phyloP scores from a whole-genome alignment of 768 basidiomycete species.

The Tremella yokohamensis region DNA sequence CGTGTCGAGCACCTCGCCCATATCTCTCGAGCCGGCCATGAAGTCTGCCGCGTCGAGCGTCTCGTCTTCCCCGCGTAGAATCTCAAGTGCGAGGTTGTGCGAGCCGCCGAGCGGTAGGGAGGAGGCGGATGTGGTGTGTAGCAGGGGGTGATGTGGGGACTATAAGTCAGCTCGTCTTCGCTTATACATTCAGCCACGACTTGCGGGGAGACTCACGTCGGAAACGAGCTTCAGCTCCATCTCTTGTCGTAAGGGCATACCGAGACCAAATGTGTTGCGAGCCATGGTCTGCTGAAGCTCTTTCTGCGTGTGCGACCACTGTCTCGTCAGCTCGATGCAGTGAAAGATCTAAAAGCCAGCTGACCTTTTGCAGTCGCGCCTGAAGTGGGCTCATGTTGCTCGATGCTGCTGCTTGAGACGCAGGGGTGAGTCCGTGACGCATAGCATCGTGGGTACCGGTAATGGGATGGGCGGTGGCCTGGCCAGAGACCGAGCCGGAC shows the following conservation, averaged over 20 bases:
- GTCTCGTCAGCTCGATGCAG: conserved; percentile 11
- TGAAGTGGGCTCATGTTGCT: conserved; percentile 58
- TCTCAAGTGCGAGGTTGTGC: conserved; percentile 83
- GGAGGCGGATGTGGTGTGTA: conserved; percentile 29
- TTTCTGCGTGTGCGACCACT: conserved; percentile 96
- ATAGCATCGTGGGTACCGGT: conserved; percentile 86
- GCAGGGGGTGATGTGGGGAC: conserved; percentile 46
- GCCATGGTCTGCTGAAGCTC: conserved; percentile 78
- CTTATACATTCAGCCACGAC: no score
- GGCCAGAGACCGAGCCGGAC: conserved; percentile 4
- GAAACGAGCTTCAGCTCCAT: conserved; percentile 91
- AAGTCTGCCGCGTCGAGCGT: conserved; percentile 71
- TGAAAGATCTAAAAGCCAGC: conserved; percentile 29
- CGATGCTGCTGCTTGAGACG: conserved; percentile 70
- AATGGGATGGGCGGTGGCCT: conserved; percentile 52
- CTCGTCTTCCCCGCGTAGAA: conserved; percentile 90
- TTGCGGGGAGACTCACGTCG: conserved; percentile 59
- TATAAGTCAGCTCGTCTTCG: conserved; percentile 9
- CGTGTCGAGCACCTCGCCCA: conserved; percentile 36
- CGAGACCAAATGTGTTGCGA: conserved; percentile 78
- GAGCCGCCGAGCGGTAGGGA: conserved; percentile 43
- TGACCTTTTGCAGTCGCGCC: conserved; percentile 71
- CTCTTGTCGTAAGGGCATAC: conserved; percentile 78
- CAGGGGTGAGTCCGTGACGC: conserved; percentile 73
- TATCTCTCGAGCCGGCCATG: conserved; percentile 63